Evolutionary conservation across 768 basidiomycete species (phyloP), one percentile per base, ranked within the genome.

Genomic region (Rhodotorula diobovata): DNA sequence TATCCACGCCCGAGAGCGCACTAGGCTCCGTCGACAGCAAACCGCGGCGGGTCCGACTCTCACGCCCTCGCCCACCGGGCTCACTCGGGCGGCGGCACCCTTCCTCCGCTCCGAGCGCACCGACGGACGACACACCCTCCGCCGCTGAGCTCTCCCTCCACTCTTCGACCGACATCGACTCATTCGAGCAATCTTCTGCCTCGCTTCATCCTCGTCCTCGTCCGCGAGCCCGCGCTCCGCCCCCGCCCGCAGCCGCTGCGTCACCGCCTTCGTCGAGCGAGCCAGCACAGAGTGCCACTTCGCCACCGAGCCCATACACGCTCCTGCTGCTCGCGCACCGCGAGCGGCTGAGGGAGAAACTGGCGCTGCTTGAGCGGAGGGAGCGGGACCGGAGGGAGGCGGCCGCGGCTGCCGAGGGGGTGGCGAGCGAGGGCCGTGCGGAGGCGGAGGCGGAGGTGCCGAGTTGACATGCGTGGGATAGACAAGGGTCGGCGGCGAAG

Each of bases 101-200:
- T 23, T 35, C 18, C 32, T 21, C 8, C n/a, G n/a, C 53, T 16
- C 18, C 53, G n/a, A 30, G 14, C 53, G n/a, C 7, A 4, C 32
- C 12, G 53, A 11, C 61, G 46, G 46, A n/a, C 32, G 18, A 4
- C 30, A 32, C 12, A 2, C n/a, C 23, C 34, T 56, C 35, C 28
- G 28, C 18, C 32, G 48, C 7, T 50, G 35, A 65, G 34, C 63
- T 70, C 7, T 61, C 69, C 2, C 43, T 70, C 7, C 69, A 70
- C 59, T 59, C 51, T 21, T 59, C 65, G 53, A 70, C 63, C 63
- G 69, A 70, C 43, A 61, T 70, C 53, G 69, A 70, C 16, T 39
- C 57, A 23, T 64, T 64, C 63, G 68, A 70, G 41, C 41, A 1
- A 4, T 14, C 32, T 39, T n/a, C 30, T 8, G 7, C 54, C 59